A percentile compares a stretch with the other conserved stretches of the same genome.
These are phyloP conservation scores for Periconia digitata DNA, from an alignment of 2,329 filamentous ascomycete genomes.

Conservation along the genomic window DNA sequence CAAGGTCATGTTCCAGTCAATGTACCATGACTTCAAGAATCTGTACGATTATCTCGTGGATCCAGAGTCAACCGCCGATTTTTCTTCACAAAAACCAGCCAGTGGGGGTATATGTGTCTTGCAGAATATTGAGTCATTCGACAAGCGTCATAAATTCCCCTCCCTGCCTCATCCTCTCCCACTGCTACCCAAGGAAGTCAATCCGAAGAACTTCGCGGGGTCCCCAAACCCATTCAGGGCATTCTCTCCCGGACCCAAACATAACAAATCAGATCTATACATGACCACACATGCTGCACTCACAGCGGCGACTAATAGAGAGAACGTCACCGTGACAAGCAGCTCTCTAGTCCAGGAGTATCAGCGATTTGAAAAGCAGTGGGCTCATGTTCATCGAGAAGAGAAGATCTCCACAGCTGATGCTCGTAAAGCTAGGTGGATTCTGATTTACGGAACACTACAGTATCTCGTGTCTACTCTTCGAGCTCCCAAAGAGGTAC, in stretches of 20 bases:
- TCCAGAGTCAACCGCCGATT: constrained; percentile 52
- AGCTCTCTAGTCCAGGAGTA: constrained; percentile 67
- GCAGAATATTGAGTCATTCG: constrained; percentile 69
- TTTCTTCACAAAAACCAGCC: constrained; percentile 56
- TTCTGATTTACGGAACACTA: constrained; percentile 71
- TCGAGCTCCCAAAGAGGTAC: constrained; percentile 62
- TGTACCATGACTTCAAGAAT: constrained; percentile 70
- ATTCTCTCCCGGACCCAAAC: constrained; percentile 38
- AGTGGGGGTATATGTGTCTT: constrained; percentile 70
- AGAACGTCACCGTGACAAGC: constrained; percentile 37
- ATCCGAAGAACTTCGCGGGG: constrained; percentile 31
- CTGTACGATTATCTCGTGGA: constrained; percentile 75
- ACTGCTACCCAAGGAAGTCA: constrained; percentile 56
- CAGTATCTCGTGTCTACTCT: constrained; percentile 71
- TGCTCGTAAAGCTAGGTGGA: constrained; percentile 76
- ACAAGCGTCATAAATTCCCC: constrained; percentile 60
- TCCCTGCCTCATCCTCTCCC: constrained; percentile 68
- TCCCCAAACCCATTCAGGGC: constrained; percentile 38
- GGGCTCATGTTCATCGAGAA: constrained; percentile 53
- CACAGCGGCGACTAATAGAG: constrained; percentile 51
- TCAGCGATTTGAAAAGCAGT: constrained; percentile 67
- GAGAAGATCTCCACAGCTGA: constrained; percentile 65
- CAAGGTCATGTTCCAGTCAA: constrained; percentile 59
- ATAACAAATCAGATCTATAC: constrained; percentile 51
- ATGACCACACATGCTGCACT: constrained; percentile 57